Base-by-base conservation (phyloP, 495 filamentous ascomycete genomes). In the Talaromyces wortmannii region DNA sequence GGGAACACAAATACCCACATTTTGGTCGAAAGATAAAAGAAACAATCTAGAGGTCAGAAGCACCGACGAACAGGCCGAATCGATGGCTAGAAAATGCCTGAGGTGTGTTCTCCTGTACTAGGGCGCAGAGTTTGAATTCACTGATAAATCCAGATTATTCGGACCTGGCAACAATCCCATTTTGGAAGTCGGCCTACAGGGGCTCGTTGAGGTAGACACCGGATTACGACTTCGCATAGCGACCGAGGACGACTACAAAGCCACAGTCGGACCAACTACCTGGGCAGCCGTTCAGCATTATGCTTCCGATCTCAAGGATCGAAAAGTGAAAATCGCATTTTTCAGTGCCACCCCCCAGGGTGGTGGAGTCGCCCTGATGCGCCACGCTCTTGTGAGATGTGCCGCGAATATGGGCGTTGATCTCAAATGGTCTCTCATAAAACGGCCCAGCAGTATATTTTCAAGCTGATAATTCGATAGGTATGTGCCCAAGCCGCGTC, bases 291-390 rank as follows among this genome's bases (percentile, higher is more conserved):
- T 87, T 45, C 71, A 89, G 61, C 77, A 83, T 45, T 92, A 83
- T 62, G 86, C 82, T 23, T 67, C 76, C 13, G 78, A 85, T 45
- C 70, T 95, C n/a, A 88, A 84, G 61, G 62, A 78, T 50, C 73
- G 80, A 43, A 83, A 86, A 33, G 75, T 83, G 48, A 88, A 84
- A 61, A 79, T 94, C 61, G 90, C 90, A 0, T 94, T 91, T 73
- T 95, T 95, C 76, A 90, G 85, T 60, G 82, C 83, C 43, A 94
- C 91, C 1, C 90, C 91, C 1, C 89, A 95, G 63, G 90, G 91
- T 18, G 91, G 91, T 53, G 91, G 90, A 23, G 90, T 96, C 17
- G 88, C 89, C 7, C 74, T 95, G 36, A 96, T 96, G 91, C 78
- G 90, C 45, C 91, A 95, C 70, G 88, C 91, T 13, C 75, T 94